Evolutionary conservation across 305 asterid species (phyloP).

Genomic region (Fraxinus velutina): DNA sequence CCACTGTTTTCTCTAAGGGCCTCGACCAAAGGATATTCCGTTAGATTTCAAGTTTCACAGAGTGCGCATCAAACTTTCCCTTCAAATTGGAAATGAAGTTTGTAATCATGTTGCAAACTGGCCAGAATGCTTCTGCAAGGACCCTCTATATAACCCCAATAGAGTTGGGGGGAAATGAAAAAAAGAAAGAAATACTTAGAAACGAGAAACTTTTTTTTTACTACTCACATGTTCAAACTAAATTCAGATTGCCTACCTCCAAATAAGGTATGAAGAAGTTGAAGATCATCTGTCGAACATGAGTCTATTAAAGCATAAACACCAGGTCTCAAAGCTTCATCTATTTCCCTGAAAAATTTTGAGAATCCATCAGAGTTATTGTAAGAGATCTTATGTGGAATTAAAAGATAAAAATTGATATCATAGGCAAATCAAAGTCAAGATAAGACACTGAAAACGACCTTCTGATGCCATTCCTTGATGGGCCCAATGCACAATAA

Average conservation of each 20-base stretch:
- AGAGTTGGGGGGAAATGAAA: not conserved
- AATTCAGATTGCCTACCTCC: conserved; percentile 55
- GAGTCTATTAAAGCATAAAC: conserved; percentile 73
- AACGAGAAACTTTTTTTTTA: not conserved
- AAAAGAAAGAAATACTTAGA: conserved; percentile 1
- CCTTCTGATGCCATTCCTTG: conserved; percentile 73
- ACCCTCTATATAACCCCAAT: conserved; percentile 56
- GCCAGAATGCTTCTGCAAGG: conserved; percentile 83
- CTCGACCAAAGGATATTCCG: conserved; percentile 41
- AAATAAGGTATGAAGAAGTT: conserved; percentile 72
- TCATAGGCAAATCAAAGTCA: conserved; percentile 15
- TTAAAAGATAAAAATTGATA: conserved; percentile 16
- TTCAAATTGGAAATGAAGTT: conserved; percentile 63
- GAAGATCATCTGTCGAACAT: conserved; percentile 75
- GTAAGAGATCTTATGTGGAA: conserved; percentile 12
- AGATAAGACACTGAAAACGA: conserved; percentile 23
- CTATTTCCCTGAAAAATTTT: conserved; percentile 60
- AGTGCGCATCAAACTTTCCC: conserved; percentile 69
- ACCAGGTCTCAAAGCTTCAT: conserved; percentile 81
- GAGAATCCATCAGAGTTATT: conserved; percentile 14
- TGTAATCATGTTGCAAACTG: conserved; percentile 69
- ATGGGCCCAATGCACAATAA: conserved; percentile 78
- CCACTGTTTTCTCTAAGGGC: conserved; percentile 42
- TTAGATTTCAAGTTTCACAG: conserved; percentile 9
- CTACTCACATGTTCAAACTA: not conserved